Conservation (phyloP, 768 basidiomycete genomes). For the Podaxis sp. region DNA sequence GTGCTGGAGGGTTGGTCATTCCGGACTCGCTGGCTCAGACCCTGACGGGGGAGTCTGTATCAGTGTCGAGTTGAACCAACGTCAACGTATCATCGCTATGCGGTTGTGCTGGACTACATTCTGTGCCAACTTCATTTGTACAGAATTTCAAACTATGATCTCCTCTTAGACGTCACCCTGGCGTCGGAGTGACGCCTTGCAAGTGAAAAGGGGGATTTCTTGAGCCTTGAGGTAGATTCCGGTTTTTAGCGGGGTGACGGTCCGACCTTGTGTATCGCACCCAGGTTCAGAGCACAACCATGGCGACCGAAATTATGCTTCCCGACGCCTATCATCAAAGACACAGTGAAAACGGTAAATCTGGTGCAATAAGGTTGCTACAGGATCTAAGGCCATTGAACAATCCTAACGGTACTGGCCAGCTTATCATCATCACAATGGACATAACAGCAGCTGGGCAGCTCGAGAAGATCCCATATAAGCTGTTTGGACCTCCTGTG, state of each 20-base stretch:
- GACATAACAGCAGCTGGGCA: conserved; percentile 4
- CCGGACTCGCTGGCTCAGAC: background rate
- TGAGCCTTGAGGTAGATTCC: no score
- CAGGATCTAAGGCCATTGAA: background rate
- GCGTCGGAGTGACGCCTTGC: no score
- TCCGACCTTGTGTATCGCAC: background rate
- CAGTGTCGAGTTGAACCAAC: no score
- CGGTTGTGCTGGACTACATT: no score
- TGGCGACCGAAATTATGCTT: background rate
- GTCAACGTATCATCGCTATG: no score
- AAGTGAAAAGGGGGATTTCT: no score
- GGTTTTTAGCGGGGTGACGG: no score
- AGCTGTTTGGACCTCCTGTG: background rate
- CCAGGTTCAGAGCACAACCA: background rate
- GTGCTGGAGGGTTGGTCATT: background rate
- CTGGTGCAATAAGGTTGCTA: background rate
- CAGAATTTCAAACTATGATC: no score
- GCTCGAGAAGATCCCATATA: conserved; percentile 1
- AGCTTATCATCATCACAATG: background rate
- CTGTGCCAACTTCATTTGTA: no score
- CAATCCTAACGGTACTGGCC: background rate
- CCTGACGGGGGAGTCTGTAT: no score
- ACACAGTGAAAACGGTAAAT: no score
- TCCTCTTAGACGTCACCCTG: no score
- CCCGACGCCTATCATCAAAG: background rate